Evolutionary conservation across 2,329 filamentous ascomycete species (phyloP).

Genomic region (Penicillium sclerotiorum): DNA sequence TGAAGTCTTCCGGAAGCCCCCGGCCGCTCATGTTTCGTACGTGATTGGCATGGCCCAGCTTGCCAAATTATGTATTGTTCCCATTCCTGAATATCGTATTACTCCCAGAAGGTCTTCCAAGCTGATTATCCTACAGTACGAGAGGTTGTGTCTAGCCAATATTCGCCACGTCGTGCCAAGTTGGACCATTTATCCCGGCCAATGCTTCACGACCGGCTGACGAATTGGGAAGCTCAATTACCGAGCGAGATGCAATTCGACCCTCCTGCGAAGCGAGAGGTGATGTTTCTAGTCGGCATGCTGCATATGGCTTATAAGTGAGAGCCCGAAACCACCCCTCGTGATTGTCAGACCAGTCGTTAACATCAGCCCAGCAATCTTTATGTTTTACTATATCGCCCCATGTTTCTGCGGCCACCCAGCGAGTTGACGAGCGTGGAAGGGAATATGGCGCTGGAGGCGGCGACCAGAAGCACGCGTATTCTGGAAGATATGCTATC

Average conservation of each 20-base stretch:
- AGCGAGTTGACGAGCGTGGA: slow-evolving; percentile 32
- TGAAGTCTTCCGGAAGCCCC: slow-evolving; percentile 34
- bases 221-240: slow-evolving; percentile 44
- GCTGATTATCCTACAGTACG: slow-evolving; percentile 30
- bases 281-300: slow-evolving; percentile 44
- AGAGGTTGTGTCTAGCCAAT: slow-evolving; percentile 43
- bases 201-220: slow-evolving; percentile 35
- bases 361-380: slow-evolving; percentile 39
- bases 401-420: slow-evolving; percentile 42
- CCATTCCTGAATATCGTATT: neutral
- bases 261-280: slow-evolving; percentile 30
- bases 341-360: neutral
- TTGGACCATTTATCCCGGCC: slow-evolving; percentile 26
- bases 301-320: slow-evolving; percentile 52
- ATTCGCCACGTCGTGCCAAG: slow-evolving; percentile 29
- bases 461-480: slow-evolving; percentile 49
- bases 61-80: slow-evolving; percentile 37
- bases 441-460: slow-evolving; percentile 48
- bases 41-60: slow-evolving; percentile 45
- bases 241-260: slow-evolving; percentile 39
- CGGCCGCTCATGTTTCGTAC: slow-evolving; percentile 36
- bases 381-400: slow-evolving; percentile 50
- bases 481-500: slow-evolving; percentile 55
- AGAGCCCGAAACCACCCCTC: neutral
- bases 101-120: neutral